Base-by-base conservation (phyloP, 352 stramenopile species). In the Ophiocytium majus region DNA sequence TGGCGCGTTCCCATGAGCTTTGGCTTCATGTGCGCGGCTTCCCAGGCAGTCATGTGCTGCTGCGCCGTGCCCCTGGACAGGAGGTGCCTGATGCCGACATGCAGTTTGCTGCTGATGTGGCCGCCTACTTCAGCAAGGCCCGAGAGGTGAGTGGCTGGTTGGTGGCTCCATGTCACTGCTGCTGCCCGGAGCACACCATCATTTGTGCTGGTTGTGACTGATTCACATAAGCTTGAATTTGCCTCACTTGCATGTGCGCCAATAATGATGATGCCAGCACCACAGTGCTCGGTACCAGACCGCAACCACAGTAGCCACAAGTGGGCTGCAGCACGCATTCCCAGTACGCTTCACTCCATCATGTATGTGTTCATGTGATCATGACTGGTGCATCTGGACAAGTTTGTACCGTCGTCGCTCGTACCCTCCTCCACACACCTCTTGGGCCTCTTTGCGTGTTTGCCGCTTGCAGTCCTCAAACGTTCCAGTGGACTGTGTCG, bases 121-220 rank as follows among this genome's bases (percentile, higher is more conserved):
- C 85, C 17, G 85, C 63, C 23, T 89, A 87, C 71, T 89, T 89
- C 75, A 87, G 81, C 81, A 89, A 89, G 63, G 81, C 81, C 10
- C 85, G 85, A 10, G 34, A 86, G 43, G 80, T 86, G 79, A 63
- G 85, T 31, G n/a, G 5, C 32, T 49, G n/a, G n/a, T n/a, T n/a
- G n/a, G n/a, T n/a, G n/a, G 57, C 57, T 23, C n/a, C 57, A 66
- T n/a, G 57, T 66, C 17, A 66, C 57, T n/a, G n/a, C 57, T n/a
- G 17, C 17, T n/a, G n/a, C 57, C 57, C 57, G 17, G 17, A 23
- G 57, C 57, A 17, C 57, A 66, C n/a, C n/a, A 66, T 66, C 17
- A 23, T n/a, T 66, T 33, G 0, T 35, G n/a, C n/a, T 76, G 34
- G 34, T 9, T 76, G 34, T 76, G 10, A 19, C 19, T 10, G 64